Evolutionary conservation across 805 yeast genomes (phyloP), one percentile per base, ranked within the genome.

Genomic region (Spathaspora passalidarum): DNA sequence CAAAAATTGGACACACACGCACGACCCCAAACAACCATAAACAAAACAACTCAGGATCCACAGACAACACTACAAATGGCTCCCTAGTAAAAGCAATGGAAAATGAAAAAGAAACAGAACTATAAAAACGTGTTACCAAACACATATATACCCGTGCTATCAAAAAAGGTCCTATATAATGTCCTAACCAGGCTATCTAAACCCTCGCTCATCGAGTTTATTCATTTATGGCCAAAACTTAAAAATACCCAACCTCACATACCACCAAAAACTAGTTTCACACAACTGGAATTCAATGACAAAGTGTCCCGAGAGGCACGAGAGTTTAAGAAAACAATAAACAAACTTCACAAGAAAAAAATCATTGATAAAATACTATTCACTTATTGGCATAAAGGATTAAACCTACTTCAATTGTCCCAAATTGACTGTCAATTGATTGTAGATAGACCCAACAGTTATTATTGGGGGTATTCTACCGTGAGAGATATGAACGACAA

Each of bases 351-450:
- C 8, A 71, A 70, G 47, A 48, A 61, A 29, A 53, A 58, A 32
- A 49, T 70, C 6, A 64, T 81, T 4, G 81, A 80, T 47, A 57
- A 61, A 29, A 65, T 81, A n/a, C 48, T 79, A 7, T 69, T 61
- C 34, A 75, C 76, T 11, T 75, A 67, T 52, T 84, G 87, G 77
- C 64, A 74, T 1, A 54, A 62, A 5, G 89, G 89, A 0, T 59
- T 84, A 37, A 84, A 82, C 52, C 63, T 83, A 1, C 67, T 81
- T 14, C 95, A 87, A 57, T 57, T 82, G 35, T 83, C 94, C 0
- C 89, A 85, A 49, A 63, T 86, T 4, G 94, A 87, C 53, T 78
- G 84, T 44, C 86, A 83, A 52, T 56, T 76, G 38, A 66, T 86
- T 38, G 77, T 86, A 2, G 86, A 83, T 53, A 74, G 77, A 47